These are phyloP conservation scores for Rhytidiadelphus loreus DNA, from an alignment of 225 moss, liverwort and hornwort species.

Conservation along the genomic window DNA sequence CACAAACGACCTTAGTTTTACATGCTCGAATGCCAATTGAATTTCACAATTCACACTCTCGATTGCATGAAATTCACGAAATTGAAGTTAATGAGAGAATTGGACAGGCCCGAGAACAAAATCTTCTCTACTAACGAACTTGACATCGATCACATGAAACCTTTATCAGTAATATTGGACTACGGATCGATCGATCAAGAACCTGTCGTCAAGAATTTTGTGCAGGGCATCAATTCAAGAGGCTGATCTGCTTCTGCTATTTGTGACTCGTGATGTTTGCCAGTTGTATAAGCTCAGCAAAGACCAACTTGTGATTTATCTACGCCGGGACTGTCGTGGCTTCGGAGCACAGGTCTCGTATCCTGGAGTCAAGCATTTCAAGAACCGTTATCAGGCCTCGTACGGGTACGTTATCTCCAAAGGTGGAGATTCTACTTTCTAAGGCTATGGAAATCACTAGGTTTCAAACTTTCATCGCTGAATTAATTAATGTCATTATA, in stretches of 20 bases:
- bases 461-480: not conserved
- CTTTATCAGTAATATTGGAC: too few relatives aligned
- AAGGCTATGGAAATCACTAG: not conserved
- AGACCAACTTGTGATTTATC: slow-evolving; percentile 17
- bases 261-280: not conserved
- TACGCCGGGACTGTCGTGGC: slow-evolving; percentile 23
- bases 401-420: not conserved
- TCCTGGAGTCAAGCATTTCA: not conserved
- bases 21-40: not conserved
- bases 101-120: not conserved
- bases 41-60: not conserved
- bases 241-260: not conserved
- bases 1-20: not conserved
- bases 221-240: not conserved
- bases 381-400: not conserved
- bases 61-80: not conserved
- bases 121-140: not conserved
- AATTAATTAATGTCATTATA: too few relatives aligned
- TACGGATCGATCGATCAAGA: too few relatives aligned
- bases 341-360: not conserved
- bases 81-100: not conserved
- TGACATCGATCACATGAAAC: not conserved
- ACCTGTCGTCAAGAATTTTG: not conserved
- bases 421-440: not conserved
- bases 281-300: slow-evolving; percentile 21